phyloP scores from a whole-genome alignment of 1,284 basidiomycete genomes.

The Cryptococcus sp. region DNA sequence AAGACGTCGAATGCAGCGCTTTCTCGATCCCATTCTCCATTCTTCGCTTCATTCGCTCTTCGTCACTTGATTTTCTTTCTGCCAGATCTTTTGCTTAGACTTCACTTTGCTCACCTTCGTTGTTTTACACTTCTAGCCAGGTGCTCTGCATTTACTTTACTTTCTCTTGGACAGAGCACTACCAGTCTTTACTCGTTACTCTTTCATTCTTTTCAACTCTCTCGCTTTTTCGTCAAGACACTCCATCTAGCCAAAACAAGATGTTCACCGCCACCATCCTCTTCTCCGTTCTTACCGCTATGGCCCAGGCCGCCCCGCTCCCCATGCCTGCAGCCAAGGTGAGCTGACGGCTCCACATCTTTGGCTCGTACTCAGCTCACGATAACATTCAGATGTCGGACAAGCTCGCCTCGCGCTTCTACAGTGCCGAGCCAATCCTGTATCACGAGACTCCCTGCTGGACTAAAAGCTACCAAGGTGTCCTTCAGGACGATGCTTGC shows the following conservation, averaged over 20 bases:
- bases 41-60: conserved; percentile 12
- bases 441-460: conserved; percentile 24
- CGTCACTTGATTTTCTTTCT: conserved; percentile 4
- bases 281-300: conserved; percentile 22
- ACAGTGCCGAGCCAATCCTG: conserved; percentile 12
- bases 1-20: too few relatives aligned
- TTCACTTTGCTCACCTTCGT: conserved; percentile 6
- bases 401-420: conserved; percentile 17
- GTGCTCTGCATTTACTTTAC: conserved; percentile 11
- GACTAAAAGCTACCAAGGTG: conserved; percentile 19
- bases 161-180: conserved; percentile 20
- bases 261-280: conserved; percentile 26
- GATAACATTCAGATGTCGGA: conserved; percentile 7
- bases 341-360: background rate
- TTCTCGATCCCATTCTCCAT: background rate
- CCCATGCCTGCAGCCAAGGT: conserved; percentile 29
- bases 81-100: conserved; percentile 5
- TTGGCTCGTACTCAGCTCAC: background rate
- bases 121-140: conserved; percentile 9
- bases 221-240: background rate
- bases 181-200: background rate
- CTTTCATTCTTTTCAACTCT: background rate
- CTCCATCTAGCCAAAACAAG: conserved; percentile 1
- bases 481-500: conserved; percentile 23
- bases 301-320: conserved; percentile 21